Evolutionary conservation across 805 yeast species (phyloP), one percentile per base, ranked within the genome.

Genomic region (Yarrowia osloensis): DNA sequence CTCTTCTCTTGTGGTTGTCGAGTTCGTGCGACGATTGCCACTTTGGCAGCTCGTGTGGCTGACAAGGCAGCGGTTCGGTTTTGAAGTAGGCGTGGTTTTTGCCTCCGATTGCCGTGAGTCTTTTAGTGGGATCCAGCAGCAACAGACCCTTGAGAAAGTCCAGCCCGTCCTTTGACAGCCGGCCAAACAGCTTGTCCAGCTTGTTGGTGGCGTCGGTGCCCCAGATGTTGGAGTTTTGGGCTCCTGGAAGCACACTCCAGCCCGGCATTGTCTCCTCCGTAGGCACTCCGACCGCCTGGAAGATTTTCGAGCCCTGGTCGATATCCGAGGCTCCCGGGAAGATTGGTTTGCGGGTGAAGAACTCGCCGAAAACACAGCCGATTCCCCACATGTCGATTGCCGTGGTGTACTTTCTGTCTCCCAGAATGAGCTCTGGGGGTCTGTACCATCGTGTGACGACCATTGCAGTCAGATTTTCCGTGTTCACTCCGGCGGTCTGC

Each of bases 381-480:
- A 91, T 84, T 0, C 98, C 98, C 99, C 99, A 95, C 78, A 95
- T 84, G 77, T 95, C 99, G 13, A 94, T 94, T 0, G 98, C 96
- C 0, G 98, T 90, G 1, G 98, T 92, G 76, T 94, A 94, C 68
- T 84, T 81, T 71, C 89, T 82, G 71, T 92, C 96, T 3, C 97
- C 97, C 65, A 95, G 78, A 17, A 95, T 82, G 21, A 95, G 81
- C 76, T 94, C 99, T 0, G 98, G 99, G 1, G 99, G 96, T 68
- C 99, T 81, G 77, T 96, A 95, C 99, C 99, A 95, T 70, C 99
- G 79, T 0, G 99, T 95, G 42, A 95, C 98, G 2, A 95, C 99
- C 66, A 85, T 81, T n/a, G 84, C 82, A 0, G 90, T 86, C 70
- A 85, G 83, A 35, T 79, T 73, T 6, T 76, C 73, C 1, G 72